Evolutionary conservation across 2,329 filamentous ascomycete genomes (phyloP).

Genomic region (Pseudogymnoascus sp.): DNA sequence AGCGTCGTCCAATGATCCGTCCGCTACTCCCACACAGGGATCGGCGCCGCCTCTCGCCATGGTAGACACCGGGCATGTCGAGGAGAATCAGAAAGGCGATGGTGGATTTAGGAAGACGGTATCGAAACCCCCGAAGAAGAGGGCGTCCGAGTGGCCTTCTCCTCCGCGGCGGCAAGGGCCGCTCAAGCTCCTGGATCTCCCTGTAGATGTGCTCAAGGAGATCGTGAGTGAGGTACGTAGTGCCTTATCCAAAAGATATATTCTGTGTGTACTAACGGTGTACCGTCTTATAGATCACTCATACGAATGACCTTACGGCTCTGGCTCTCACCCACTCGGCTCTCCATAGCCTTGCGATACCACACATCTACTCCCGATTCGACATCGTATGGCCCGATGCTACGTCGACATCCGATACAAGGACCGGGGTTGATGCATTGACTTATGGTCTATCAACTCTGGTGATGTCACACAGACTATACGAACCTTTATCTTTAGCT

Average conservation of each 20-base stretch:
- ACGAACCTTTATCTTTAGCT: conserved; percentile 1
- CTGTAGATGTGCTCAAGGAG: conserved; percentile 68
- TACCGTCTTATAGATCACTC: conserved; percentile 50
- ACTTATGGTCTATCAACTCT: conserved; percentile 76
- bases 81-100: neutral
- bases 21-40: neutral
- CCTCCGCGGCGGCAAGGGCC: conserved; percentile 49
- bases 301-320: conserved; percentile 74
- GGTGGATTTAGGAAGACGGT: conserved; percentile 19
- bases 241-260: conserved; percentile 1
- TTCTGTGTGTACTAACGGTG: conserved; percentile 3
- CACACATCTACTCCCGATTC: conserved; percentile 75
- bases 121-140: conserved; percentile 44
- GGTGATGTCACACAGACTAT: conserved; percentile 43
- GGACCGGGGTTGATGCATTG: conserved; percentile 70
- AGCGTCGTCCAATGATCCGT: neutral
- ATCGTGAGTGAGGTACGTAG: conserved; percentile 65
- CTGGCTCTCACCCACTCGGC: conserved; percentile 71
- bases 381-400: conserved; percentile 84
- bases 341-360: conserved; percentile 65
- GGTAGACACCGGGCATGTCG: neutral
- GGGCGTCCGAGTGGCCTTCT: conserved; percentile 60
- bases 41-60: neutral
- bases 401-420: conserved; percentile 52
- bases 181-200: conserved; percentile 63